Conservation (phyloP, 495 filamentous ascomycete genomes). For the Chaetomidium leptoderma region DNA sequence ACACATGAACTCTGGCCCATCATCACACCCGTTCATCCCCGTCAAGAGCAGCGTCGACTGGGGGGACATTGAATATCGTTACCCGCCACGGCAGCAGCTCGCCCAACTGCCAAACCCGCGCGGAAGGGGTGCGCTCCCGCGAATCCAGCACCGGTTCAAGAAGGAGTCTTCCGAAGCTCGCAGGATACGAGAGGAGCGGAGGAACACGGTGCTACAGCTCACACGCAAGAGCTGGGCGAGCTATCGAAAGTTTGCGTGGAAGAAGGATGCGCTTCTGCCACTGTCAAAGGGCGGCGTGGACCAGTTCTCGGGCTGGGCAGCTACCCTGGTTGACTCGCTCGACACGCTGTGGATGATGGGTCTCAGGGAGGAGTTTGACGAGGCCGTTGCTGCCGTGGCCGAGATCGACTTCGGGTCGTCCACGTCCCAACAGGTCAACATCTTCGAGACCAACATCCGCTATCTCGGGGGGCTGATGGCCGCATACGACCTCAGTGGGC, state of each 20-base stretch:
- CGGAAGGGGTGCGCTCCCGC: slow-evolving; percentile 49
- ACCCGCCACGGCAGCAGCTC: slow-evolving; percentile 50
- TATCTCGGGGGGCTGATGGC: slow-evolving; percentile 73
- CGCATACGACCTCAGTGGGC: slow-evolving; percentile 67
- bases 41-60: slow-evolving; percentile 47
- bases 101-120: slow-evolving; percentile 54
- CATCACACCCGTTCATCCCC: neutral
- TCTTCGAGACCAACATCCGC: slow-evolving; percentile 77
- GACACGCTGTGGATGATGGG: slow-evolving; percentile 93
- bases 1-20: slow-evolving; percentile 18
- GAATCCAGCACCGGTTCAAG: slow-evolving; percentile 61
- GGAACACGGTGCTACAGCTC: slow-evolving; percentile 57
- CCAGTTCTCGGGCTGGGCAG: slow-evolving; percentile 83
- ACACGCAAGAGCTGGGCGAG: slow-evolving; percentile 69
- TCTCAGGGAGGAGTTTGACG: slow-evolving; percentile 71
- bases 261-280: slow-evolving; percentile 66
- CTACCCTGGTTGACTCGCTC: slow-evolving; percentile 78
- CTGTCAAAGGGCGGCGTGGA: slow-evolving; percentile 56
- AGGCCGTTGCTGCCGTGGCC: slow-evolving; percentile 62
- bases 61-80: slow-evolving; percentile 54
- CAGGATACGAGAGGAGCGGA: slow-evolving; percentile 51
- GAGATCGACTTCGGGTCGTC: slow-evolving; percentile 77
- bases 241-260: slow-evolving; percentile 74
- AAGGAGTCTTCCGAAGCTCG: slow-evolving; percentile 52
- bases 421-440: slow-evolving; percentile 48